These are phyloP conservation scores for Baorangia bicolor DNA, from an alignment of 768 basidiomycete species.

Conservation along the genomic window DNA sequence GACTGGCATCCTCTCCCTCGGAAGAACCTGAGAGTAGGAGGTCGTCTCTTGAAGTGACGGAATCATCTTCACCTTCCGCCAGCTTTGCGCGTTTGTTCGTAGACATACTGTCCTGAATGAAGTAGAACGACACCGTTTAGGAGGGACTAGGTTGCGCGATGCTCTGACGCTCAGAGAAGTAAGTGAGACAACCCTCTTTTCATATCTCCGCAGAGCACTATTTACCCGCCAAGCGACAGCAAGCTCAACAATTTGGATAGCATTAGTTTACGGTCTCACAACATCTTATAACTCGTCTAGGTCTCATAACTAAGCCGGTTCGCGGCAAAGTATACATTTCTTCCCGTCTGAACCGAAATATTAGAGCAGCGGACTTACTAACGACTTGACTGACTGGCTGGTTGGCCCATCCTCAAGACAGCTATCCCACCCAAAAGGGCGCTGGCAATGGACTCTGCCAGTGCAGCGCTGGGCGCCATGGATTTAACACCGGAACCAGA, in stretches of 20 bases:
- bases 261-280: background rate
- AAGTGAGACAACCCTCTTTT: background rate
- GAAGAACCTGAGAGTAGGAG: slow-evolving; percentile 10
- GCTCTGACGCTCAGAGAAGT: background rate
- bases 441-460: slow-evolving; percentile 29
- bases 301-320: slow-evolving; percentile 4
- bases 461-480: slow-evolving; percentile 33
- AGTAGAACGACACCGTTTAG: background rate
- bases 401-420: slow-evolving; percentile 9
- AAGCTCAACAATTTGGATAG: background rate
- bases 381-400: slow-evolving; percentile 6
- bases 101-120: slow-evolving; percentile 40
- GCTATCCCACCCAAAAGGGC: background rate
- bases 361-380: slow-evolving; percentile 1
- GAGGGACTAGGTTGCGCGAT: background rate
- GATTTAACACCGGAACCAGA: slow-evolving; percentile 77
- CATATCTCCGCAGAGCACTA: background rate
- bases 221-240: background rate
- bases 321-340: slow-evolving; percentile 6
- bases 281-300: slow-evolving; percentile 5
- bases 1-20: slow-evolving; percentile 5
- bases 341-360: slow-evolving; percentile 21
- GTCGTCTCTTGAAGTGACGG: slow-evolving; percentile 5
- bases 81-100: slow-evolving; percentile 54
- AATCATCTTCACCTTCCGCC: slow-evolving; percentile 20